phyloP scores from a whole-genome alignment of 805 yeast species.

The Candida golubevii region DNA sequence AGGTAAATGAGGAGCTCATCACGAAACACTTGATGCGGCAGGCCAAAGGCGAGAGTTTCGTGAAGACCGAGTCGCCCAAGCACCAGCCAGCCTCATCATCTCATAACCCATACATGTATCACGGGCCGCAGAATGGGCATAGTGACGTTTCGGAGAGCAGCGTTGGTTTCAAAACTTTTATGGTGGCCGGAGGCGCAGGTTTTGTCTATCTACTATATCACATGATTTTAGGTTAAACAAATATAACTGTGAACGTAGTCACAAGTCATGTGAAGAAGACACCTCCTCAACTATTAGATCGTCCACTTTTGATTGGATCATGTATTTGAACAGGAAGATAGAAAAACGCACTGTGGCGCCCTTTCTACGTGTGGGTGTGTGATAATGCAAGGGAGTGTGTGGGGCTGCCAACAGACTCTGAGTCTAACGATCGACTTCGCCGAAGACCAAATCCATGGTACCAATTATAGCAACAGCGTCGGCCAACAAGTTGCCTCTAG shows the following conservation, averaged over 20 bases:
- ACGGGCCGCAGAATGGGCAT: conserved; percentile 23
- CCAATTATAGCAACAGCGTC: conserved; percentile 93
- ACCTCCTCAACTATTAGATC: neutral
- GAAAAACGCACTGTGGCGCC: conserved; percentile 7
- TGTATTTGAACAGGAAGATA: conserved; percentile 1
- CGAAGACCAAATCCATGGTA: conserved; percentile 92
- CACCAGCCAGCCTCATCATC: neutral
- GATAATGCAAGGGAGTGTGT: conserved; percentile 11
- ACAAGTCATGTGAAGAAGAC: too few relatives aligned
- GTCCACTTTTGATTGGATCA: conserved; percentile 1
- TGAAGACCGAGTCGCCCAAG: conserved; percentile 1
- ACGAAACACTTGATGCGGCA: conserved; percentile 42
- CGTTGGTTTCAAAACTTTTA: conserved; percentile 19
- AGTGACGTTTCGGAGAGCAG: conserved; percentile 10
- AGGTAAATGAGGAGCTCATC: conserved; percentile 35
- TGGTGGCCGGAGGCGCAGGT: conserved; percentile 32
- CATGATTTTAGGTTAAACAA: neutral
- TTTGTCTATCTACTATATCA: conserved; percentile 28
- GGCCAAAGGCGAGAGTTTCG: conserved; percentile 19
- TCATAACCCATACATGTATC: conserved; percentile 32
- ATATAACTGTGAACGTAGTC: too few relatives aligned
- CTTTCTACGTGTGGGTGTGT: conserved; percentile 1
- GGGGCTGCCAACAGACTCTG: neutral
- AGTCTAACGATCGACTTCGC: conserved; percentile 82
- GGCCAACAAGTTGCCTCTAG: conserved; percentile 83